Conservation (phyloP, 495 filamentous ascomycete genomes). For the Podospora pseudopauciseta region DNA sequence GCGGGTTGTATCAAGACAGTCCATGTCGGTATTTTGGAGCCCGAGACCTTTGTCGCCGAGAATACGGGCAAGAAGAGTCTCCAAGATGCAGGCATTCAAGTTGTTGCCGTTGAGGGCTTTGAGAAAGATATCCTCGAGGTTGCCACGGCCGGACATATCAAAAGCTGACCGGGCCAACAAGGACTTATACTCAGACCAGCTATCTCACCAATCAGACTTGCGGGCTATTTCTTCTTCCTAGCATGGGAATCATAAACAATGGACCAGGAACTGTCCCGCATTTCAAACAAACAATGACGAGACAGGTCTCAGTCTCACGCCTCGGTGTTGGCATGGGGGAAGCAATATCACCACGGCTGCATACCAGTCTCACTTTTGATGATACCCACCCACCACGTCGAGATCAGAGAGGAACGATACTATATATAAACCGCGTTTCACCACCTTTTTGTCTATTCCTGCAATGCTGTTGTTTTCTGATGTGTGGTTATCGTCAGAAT, state of each 20-base stretch:
- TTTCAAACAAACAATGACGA: neutral
- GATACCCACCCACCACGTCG: neutral
- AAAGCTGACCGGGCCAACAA: conserved; percentile 13
- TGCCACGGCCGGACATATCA: conserved; percentile 71
- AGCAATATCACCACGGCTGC: conserved; percentile 1
- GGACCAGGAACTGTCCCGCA: neutral
- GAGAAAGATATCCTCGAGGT: conserved; percentile 77
- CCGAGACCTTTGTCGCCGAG: conserved; percentile 77
- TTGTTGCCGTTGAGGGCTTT: conserved; percentile 66
- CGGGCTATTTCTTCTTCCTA: neutral
- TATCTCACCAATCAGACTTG: neutral
- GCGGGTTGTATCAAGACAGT: conserved; percentile 66
- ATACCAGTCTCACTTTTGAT: neutral
- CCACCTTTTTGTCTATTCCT: neutral
- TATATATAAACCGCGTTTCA: neutral
- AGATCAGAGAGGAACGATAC: neutral
- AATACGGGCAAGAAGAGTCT: conserved; percentile 72
- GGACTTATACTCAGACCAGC: neutral
- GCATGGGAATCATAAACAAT: neutral
- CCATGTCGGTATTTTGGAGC: conserved; percentile 85
- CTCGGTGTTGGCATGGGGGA: neutral
- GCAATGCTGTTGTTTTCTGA: neutral
- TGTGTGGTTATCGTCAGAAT: neutral
- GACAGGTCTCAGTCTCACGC: neutral
- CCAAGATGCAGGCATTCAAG: conserved; percentile 67